Percentiles rank a stretch among this genome's conserved stretches.
phyloP scores from a whole-genome alignment of 495 filamentous ascomycete genomes.

The Terfezia boudieri region DNA sequence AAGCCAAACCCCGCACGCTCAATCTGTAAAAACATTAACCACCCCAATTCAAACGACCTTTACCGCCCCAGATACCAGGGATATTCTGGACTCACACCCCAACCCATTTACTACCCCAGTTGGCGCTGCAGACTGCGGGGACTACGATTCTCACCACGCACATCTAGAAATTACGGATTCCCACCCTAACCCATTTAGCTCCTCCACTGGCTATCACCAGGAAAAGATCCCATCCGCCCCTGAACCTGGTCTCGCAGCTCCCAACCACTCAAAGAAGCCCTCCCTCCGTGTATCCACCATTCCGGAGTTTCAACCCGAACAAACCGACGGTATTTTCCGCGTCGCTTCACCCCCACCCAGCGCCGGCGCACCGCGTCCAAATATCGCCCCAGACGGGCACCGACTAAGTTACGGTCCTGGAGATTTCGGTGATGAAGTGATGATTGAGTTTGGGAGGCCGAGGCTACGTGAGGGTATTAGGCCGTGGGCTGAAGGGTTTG shows the following conservation, averaged over 20 bases:
- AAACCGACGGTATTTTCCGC: not conserved
- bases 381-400: not conserved
- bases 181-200: not conserved
- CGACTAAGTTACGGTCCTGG: not conserved
- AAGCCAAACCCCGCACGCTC: not conserved
- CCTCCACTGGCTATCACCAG: not conserved
- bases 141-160: not conserved
- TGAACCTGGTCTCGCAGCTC: conserved; percentile 3
- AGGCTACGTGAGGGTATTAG: conserved; percentile 65
- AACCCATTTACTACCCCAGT: not conserved
- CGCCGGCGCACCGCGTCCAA: not conserved
- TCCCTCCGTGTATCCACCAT: not conserved
- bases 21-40: not conserved
- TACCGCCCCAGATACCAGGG: not conserved
- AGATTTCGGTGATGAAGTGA: conserved; percentile 26
- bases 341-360: not conserved
- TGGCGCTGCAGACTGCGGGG: not conserved
- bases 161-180: not conserved
- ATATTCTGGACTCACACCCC: not conserved
- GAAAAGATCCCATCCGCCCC: conserved; percentile 1
- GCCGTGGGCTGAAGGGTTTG: conserved; percentile 57
- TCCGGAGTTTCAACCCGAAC: not conserved
- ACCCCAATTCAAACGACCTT: not conserved
- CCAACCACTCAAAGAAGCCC: not conserved
- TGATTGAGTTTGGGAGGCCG: conserved; percentile 80